Conservation (phyloP, 176 grass and related monocot genomes). For the Phoenix dactylifera region DNA sequence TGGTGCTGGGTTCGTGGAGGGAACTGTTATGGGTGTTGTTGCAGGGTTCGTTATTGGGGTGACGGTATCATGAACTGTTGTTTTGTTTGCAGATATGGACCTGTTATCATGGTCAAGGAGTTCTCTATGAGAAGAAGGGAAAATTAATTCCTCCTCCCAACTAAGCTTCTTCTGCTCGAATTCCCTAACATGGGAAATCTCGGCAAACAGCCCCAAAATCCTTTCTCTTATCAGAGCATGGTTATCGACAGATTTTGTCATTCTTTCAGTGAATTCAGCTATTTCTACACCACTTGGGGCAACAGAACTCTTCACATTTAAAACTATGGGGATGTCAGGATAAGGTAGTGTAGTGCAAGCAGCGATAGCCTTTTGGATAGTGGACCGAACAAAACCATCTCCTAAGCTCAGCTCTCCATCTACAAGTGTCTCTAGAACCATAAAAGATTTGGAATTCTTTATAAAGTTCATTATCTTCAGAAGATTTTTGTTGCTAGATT, state of each 20-base stretch:
- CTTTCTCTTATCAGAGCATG: conserved; percentile 15
- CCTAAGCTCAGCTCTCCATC: conserved; percentile 6
- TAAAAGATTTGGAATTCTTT: conserved; percentile 31
- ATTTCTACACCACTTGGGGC: conserved; percentile 16
- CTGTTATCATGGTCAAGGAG: conserved; percentile 9
- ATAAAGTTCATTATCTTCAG: conserved; percentile 27
- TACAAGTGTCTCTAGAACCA: conserved; percentile 21
- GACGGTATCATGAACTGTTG: conserved; percentile 37
- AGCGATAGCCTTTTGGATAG: background rate
- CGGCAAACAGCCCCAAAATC: conserved; percentile 20
- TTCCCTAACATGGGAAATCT: conserved; percentile 2
- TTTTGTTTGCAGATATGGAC: conserved; percentile 14
- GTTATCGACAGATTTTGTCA: background rate
- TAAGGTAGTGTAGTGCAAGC: conserved; percentile 12
- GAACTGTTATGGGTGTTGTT: conserved; percentile 41
- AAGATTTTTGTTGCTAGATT: conserved; percentile 13
- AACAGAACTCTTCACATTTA: conserved; percentile 20
- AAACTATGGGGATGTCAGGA: conserved; percentile 20
- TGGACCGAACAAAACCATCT: conserved; percentile 7
- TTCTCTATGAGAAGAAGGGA: conserved; percentile 15
- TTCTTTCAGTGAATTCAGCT: conserved; percentile 7
- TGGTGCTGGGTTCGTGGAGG: conserved; percentile 44
- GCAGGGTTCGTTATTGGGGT: conserved; percentile 43
- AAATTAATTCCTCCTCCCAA: conserved; percentile 1
- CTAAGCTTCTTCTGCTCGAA: background rate